Base-by-base conservation (phyloP, 2,329 filamentous ascomycete species). In the Neophaeococcomyces aloes region DNA sequence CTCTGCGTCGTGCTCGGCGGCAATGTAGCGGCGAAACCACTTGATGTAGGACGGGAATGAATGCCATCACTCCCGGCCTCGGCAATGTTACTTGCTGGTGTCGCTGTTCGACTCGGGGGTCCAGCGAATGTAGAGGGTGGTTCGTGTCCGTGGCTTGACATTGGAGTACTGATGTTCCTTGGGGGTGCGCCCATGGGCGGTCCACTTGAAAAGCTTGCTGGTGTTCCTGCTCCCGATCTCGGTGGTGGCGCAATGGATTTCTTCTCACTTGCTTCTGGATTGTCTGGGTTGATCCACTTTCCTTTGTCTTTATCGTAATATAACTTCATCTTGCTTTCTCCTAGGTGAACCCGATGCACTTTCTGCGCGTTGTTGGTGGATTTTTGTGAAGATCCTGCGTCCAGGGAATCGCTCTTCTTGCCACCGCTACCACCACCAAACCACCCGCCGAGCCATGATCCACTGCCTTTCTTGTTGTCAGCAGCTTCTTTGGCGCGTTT, bases 231-330 rank as follows among this genome's bases (percentile, higher is more conserved):
- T 7, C 31, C 31, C 5, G 5, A 6, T 13, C 25, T 19, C 34
- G 41, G 41, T 3, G 87, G 88, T 1, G 91, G 88, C 1, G 89
- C 84, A 0, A 87, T 79, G 1, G 79, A 79, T n/a, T 67, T 64
- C 18, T 71, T 60, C 23, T 75, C 75, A 43, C 83, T 80, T 6
- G 76, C 74, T 11, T 68, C 68, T 10, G 81, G 81, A 8, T 78
- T 78, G 61, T 94, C 95, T 70, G 95, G 95, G 69, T 98, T 96
- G 61, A 98, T 74, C 93, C 93, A 98, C 61, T 91, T 87, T 69
- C 94, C 93, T 41, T 94, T 75, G n/a, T 95, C 85, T 2, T 87
- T 83, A 59, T 98, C 91, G 57, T 91, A 98, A 53, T 89, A 82
- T 63, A 98, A 95, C 35, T 80, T 86, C 62, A 79, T 94, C 58